phyloP scores from a whole-genome alignment of 2,329 filamentous ascomycete species.

The Xylariales sp. region DNA sequence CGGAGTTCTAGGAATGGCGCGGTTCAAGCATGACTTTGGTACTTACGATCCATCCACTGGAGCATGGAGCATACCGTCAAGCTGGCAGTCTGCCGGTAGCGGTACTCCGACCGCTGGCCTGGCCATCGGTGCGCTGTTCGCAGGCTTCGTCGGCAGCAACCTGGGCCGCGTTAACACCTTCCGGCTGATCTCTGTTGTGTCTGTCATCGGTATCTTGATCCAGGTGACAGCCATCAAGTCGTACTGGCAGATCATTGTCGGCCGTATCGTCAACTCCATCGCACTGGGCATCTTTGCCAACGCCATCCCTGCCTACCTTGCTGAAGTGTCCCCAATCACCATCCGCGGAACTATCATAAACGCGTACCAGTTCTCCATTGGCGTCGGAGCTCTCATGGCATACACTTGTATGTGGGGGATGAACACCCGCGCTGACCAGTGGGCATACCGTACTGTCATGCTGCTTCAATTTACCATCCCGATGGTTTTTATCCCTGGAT shows the following conservation, averaged over 20 bases:
- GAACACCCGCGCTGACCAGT: no score
- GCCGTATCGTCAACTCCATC: neutral
- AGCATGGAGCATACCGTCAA: neutral
- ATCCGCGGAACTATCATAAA: neutral
- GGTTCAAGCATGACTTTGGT: no score
- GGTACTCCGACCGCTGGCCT: neutral
- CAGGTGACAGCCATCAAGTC: neutral
- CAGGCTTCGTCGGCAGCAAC: neutral
- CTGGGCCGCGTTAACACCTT: neutral
- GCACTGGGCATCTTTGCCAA: neutral
- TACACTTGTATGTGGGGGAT: no score
- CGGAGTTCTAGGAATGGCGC: no score
- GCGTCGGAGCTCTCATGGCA: neutral
- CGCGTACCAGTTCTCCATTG: neutral
- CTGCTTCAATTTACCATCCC: neutral
- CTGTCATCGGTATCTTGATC: neutral
- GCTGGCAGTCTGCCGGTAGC: neutral
- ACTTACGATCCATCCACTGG: neutral
- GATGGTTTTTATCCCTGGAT: neutral
- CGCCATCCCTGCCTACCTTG: neutral
- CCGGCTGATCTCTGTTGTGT: neutral
- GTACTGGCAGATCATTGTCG: neutral
- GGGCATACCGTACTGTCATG: neutral
- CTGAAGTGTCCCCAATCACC: neutral
- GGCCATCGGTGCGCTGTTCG: neutral